Conservation (phyloP, 495 filamentous ascomycete species). For the Hypoxylon lenormandii region DNA sequence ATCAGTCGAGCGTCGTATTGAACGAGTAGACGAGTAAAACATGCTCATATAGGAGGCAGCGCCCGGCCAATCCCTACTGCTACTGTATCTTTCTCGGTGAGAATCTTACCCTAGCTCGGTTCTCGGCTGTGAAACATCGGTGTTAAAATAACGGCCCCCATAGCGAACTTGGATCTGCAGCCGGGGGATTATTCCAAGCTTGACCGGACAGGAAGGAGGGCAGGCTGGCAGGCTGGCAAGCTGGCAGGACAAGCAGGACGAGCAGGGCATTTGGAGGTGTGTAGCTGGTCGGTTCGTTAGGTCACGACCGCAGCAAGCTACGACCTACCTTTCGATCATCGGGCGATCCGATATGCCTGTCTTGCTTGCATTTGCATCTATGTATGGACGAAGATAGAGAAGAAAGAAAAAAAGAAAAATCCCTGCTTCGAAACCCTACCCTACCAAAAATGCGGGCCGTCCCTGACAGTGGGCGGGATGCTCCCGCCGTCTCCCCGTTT, state of each 20-base stretch:
- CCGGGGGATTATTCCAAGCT: conserved; percentile 31
- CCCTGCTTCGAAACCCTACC: conserved; percentile 30
- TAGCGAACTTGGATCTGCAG: conserved; percentile 25
- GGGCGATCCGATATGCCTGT: conserved; percentile 33
- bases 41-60: conserved; percentile 12
- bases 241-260: neutral
- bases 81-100: conserved; percentile 33
- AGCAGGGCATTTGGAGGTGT: neutral
- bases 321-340: conserved; percentile 42
- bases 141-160: conserved; percentile 41
- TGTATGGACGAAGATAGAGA: neutral
- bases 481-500: conserved; percentile 40
- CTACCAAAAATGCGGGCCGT: conserved; percentile 38
- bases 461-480: conserved; percentile 42
- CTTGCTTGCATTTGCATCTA: conserved; percentile 22
- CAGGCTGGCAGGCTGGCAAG: neutral
- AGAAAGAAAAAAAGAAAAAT: neutral
- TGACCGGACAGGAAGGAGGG: conserved; percentile 37
- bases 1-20: conserved; percentile 31
- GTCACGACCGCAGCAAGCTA: neutral
- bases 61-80: conserved; percentile 3
- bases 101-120: conserved; percentile 1
- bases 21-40: conserved; percentile 17
- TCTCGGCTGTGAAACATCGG: conserved; percentile 39
- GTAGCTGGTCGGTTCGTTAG: conserved; percentile 1